A percentile compares a stretch with the other conserved stretches of the same genome.
These are phyloP conservation scores for Diaporthe sp. DNA, from an alignment of 2,329 filamentous ascomycete species.

Conservation along the genomic window DNA sequence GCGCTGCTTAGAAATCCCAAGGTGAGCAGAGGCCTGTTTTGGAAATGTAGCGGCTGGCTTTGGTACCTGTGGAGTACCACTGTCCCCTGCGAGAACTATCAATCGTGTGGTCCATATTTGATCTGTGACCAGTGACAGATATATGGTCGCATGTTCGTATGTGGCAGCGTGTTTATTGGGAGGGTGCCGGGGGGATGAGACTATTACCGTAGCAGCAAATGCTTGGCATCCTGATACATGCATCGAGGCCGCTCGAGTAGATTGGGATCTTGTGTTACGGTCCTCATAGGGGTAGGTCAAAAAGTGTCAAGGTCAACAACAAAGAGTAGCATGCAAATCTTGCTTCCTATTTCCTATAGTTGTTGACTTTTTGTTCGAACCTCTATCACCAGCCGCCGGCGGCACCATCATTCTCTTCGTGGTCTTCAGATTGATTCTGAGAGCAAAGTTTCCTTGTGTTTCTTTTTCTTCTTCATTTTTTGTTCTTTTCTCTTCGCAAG, in stretches of 20 bases:
- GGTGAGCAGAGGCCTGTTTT: slow-evolving; percentile 12
- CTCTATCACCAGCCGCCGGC: slow-evolving; percentile 2
- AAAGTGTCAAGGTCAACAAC: background rate
- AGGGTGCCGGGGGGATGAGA: slow-evolving; percentile 9
- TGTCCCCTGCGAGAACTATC: background rate
- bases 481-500: background rate
- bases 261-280: background rate
- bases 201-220: slow-evolving; percentile 10
- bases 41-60: background rate
- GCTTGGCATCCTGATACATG: background rate
- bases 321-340: too few relatives aligned
- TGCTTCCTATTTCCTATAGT: background rate
- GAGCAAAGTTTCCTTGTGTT: background rate
- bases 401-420: background rate
- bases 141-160: background rate
- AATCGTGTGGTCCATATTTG: background rate
- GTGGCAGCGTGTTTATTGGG: slow-evolving; percentile 3
- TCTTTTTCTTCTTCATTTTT: background rate
- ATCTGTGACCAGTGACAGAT: slow-evolving; percentile 20
- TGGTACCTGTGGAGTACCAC: background rate
- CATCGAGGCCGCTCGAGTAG: background rate
- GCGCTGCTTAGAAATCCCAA: background rate
- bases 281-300: background rate
- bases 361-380: background rate
- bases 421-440: slow-evolving; percentile 6